Conservation (phyloP, 768 basidiomycete species). For the Phanerochaete carnosa region DNA sequence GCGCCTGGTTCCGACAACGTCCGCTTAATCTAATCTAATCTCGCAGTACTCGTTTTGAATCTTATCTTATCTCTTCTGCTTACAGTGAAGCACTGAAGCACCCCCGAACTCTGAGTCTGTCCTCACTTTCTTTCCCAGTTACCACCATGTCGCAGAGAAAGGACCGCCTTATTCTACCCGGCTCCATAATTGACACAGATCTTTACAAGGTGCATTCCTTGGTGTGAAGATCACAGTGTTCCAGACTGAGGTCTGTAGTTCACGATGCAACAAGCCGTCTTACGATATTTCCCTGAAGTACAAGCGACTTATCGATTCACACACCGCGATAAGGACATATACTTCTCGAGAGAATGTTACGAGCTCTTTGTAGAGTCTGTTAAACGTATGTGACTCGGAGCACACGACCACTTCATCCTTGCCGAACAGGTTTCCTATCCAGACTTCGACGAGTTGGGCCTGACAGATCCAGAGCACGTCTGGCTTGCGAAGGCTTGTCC, state of each 20-base stretch:
- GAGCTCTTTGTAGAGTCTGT: conserved; percentile 55
- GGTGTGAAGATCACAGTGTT: not conserved
- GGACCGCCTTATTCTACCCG: conserved; percentile 18
- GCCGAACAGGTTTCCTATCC: not conserved
- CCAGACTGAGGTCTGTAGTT: conserved; percentile 36
- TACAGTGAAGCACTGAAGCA: not conserved
- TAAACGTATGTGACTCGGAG: conserved; percentile 40
- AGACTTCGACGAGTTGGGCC: conserved; percentile 67
- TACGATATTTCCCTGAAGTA: conserved; percentile 70
- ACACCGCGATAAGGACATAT: conserved; percentile 62
- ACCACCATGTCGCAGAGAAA: not conserved
- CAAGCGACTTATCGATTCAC: conserved; percentile 77
- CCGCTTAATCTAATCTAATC: not conserved
- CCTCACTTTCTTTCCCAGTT: not conserved
- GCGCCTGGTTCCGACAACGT: too few species aligned
- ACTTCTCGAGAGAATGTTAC: conserved; percentile 66
- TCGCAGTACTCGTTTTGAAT: not conserved
- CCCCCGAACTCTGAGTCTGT: not conserved
- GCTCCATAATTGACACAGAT: conserved; percentile 87
- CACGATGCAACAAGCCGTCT: conserved; percentile 93
- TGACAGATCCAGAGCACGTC: conserved; percentile 57
- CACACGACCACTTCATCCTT: not conserved
- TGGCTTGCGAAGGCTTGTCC: conserved; percentile 74
- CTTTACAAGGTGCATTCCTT: conserved; percentile 73
- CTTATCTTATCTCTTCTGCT: not conserved